Conservation (phyloP, 169 alveolate genomes). For the Eimeria falciformis region DNA sequence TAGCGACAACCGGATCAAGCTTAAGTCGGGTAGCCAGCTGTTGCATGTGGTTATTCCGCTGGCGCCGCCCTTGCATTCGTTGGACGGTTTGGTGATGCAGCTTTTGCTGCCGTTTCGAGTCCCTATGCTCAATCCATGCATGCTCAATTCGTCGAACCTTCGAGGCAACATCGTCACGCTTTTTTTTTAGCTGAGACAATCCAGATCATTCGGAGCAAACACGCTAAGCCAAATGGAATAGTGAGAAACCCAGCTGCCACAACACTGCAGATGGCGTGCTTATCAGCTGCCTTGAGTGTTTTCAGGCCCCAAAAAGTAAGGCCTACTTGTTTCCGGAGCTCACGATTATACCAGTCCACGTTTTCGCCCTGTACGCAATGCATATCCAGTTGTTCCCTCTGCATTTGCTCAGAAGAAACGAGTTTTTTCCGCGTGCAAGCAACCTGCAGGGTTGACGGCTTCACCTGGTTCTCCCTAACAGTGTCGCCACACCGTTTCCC, state of each 20-base stretch:
- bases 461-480: too few species aligned
- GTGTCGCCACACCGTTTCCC: too few species aligned
- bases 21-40: background rate
- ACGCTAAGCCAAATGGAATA: too few species aligned
- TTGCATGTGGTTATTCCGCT: background rate
- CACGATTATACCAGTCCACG: background rate
- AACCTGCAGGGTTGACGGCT: too few species aligned
- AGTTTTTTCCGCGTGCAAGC: too few species aligned
- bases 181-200: background rate
- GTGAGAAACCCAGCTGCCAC: too few species aligned
- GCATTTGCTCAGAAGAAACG: too few species aligned
- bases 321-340: background rate
- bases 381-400: background rate
- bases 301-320: too few species aligned
- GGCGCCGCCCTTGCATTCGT: background rate
- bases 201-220: too few species aligned
- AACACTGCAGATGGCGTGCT: too few species aligned
- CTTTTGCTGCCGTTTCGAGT: background rate
- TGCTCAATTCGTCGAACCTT: background rate
- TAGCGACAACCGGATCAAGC: background rate
- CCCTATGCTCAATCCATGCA: background rate
- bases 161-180: background rate
- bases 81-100: background rate
- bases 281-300: too few species aligned
- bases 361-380: background rate